Evolutionary conservation across 1,284 basidiomycete genomes (phyloP), one percentile per base, ranked within the genome.

Genomic region (Ganoderma lucidum): DNA sequence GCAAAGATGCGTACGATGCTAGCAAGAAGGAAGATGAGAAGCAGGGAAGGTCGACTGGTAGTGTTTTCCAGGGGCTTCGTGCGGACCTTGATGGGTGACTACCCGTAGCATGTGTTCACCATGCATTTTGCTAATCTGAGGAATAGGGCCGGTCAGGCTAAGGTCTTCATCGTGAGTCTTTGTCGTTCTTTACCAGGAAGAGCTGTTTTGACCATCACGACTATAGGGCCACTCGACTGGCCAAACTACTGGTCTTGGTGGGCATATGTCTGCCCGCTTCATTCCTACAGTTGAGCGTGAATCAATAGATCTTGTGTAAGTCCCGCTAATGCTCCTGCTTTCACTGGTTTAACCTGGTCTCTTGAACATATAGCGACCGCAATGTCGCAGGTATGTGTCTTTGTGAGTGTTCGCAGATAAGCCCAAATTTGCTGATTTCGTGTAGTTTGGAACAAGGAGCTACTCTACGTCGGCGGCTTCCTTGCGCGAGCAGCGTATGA

Each of bases 231-330:
- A 94, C 75, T 87, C 92, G 19, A 97, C 96, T 6, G 92, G 88
- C 30, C 97, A 99, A 81, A 98, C 96, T 6, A 98, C 96, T 2
- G 96, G 96, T 62, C 90, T 98, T 58, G 95, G 94, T 3, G 96
- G 96, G 0, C 96, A 97, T 76, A 90, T 99, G 80, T 90, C 96
- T 1, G 93, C 95, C 2, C 87, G 96, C 9, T 99, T 99, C 78
- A 98, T 99, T 69, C 96, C 96, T 0, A 99, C 97, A 0, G 97
- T 99, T 2, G 97, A 99, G 81, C 89, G 97, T 72, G 97, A 99
- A 81, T 95, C 94, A 0, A 92, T 98, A 72, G 96, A 98, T 80
- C 83, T 96, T 6, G 91, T 94, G 90, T 94, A 79, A 81, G 90
- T 64, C 8, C n/a, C 70, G 75, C 42, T 8, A 6, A 8, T 79